These are phyloP conservation scores for Pseudopithomyces maydicus DNA, from an alignment of 2,329 filamentous ascomycete genomes.

Conservation along the genomic window DNA sequence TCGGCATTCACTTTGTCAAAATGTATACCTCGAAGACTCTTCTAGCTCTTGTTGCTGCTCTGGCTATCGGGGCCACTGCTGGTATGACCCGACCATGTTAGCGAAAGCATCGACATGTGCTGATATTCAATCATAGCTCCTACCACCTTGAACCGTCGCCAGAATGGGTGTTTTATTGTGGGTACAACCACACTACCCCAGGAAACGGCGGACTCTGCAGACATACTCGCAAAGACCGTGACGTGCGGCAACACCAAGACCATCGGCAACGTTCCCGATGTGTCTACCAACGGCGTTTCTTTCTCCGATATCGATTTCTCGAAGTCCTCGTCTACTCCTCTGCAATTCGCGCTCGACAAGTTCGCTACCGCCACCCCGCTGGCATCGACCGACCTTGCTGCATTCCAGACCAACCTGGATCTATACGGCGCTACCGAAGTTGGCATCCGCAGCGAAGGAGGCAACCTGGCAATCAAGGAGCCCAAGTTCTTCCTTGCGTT, in stretches of 20 bases:
- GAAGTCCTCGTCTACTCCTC: conserved; percentile 53
- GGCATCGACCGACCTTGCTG: conserved; percentile 54
- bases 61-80: neutral
- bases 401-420: conserved; percentile 60
- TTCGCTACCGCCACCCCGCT: conserved; percentile 60
- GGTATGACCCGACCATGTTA: neutral
- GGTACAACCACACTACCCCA: conserved; percentile 57
- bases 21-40: conserved; percentile 5
- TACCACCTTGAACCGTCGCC: conserved; percentile 1
- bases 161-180: conserved; percentile 59
- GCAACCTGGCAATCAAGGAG: conserved; percentile 62
- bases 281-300: conserved; percentile 55
- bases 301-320: conserved; percentile 65
- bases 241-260: conserved; percentile 60
- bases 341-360: conserved; percentile 59
- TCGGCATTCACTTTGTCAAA: neutral
- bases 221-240: conserved; percentile 49
- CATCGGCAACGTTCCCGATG: conserved; percentile 61
- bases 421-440: conserved; percentile 66
- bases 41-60: neutral
- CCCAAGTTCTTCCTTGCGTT: conserved; percentile 68
- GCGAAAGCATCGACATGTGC: neutral
- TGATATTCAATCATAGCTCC: neutral
- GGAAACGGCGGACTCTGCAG: conserved; percentile 54
- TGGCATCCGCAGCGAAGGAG: conserved; percentile 60